Percentiles rank a stretch among this genome's conserved stretches.
Conservation (phyloP, 345 rosid genomes). For the Punica granatum region DNA sequence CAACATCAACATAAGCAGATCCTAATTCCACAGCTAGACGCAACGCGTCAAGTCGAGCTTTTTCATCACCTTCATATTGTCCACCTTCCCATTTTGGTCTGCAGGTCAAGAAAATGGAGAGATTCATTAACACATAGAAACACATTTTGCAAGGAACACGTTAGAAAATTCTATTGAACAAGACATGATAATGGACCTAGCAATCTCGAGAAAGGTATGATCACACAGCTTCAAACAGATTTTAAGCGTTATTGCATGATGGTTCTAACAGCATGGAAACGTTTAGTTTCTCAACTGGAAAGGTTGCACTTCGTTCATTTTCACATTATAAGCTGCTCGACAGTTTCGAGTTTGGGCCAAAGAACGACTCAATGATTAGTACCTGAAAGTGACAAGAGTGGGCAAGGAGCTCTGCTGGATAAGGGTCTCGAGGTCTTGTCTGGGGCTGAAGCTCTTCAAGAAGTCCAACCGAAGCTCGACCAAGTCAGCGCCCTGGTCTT, state of each 20-base stretch:
- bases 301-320: neutral
- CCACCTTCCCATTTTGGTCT: slow-evolving; percentile 72
- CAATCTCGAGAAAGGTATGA: neutral
- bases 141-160: neutral
- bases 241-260: neutral
- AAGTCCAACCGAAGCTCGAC: slow-evolving; percentile 50
- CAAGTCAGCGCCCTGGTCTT: slow-evolving; percentile 47
- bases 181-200: neutral
- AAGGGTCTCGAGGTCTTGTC: slow-evolving; percentile 38
- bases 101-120: slow-evolving; percentile 8
- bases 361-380: neutral
- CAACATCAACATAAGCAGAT: slow-evolving; percentile 52
- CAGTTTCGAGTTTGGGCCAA: neutral
- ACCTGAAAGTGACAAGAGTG: slow-evolving; percentile 51
- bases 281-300: neutral
- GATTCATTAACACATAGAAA: neutral
- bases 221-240: neutral
- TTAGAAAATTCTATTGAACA: neutral
- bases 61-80: slow-evolving; percentile 46
- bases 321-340: neutral
- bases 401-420: slow-evolving; percentile 48
- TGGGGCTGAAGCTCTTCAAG: slow-evolving; percentile 41
- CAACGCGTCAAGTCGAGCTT: slow-evolving; percentile 30
- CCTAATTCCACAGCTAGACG: slow-evolving; percentile 45
- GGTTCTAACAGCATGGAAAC: neutral